Evolutionary conservation across 768 basidiomycete genomes (phyloP).

Genomic region (Ephemerocybe angulata): DNA sequence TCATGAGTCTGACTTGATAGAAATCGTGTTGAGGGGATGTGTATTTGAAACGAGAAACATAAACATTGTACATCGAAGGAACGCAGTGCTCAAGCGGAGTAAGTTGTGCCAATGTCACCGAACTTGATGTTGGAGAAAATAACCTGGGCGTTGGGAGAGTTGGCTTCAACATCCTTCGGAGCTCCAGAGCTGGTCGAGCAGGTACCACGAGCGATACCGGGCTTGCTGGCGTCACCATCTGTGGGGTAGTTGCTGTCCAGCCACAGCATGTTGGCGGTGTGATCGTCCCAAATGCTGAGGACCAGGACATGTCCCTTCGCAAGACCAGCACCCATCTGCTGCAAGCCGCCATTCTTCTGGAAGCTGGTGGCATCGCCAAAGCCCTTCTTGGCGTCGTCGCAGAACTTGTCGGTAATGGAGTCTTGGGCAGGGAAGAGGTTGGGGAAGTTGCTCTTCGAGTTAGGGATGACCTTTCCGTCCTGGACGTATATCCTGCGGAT

Average conservation of each 20-base stretch:
- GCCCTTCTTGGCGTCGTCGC: slow-evolving; percentile 41
- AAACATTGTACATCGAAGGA: neutral
- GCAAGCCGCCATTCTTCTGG: slow-evolving; percentile 40
- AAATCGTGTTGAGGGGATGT: too few relatives aligned
- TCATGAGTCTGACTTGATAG: too few relatives aligned
- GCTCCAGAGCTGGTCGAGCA: slow-evolving; percentile 42
- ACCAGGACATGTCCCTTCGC: slow-evolving; percentile 46
- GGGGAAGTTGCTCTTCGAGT: slow-evolving; percentile 17
- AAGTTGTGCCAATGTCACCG: slow-evolving; percentile 45
- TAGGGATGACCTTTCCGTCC: slow-evolving; percentile 19
- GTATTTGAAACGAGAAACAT: neutral
- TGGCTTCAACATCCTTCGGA: slow-evolving; percentile 38
- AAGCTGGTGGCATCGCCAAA: slow-evolving; percentile 47
- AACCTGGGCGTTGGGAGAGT: slow-evolving; percentile 35
- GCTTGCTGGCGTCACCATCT: slow-evolving; percentile 25
- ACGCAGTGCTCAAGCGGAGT: slow-evolving; percentile 4
- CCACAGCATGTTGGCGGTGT: slow-evolving; percentile 48
- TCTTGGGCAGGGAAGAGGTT: slow-evolving; percentile 39
- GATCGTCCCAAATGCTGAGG: slow-evolving; percentile 47
- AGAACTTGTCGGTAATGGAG: slow-evolving; percentile 47
- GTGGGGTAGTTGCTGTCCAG: slow-evolving; percentile 45
- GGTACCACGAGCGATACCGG: slow-evolving; percentile 44
- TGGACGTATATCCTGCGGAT: slow-evolving; percentile 22
- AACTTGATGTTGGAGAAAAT: slow-evolving; percentile 50
- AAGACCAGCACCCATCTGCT: slow-evolving; percentile 34